Percentiles rank a stretch among this genome's conserved stretches.
phyloP scores from a whole-genome alignment of 768 basidiomycete genomes.

The Lactarius deliciosus region DNA sequence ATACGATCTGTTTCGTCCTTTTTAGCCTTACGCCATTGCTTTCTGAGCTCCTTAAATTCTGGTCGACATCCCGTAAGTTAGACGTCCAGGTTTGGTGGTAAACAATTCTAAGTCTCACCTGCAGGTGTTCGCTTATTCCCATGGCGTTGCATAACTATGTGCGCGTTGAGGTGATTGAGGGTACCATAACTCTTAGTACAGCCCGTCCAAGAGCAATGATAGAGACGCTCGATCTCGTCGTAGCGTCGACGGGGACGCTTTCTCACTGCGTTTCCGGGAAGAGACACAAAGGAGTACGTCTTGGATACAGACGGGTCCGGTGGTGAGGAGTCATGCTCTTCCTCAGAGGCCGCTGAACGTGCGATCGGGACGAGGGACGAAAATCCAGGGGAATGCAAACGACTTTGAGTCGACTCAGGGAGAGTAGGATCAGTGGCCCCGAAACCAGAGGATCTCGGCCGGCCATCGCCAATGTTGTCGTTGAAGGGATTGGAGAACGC shows the following conservation, averaged over 20 bases:
- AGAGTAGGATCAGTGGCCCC: constrained; percentile 23
- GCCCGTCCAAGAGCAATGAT: constrained; percentile 65
- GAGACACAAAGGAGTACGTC: constrained; percentile 79
- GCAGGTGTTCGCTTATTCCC: constrained; percentile 85
- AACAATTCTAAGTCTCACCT: constrained; percentile 53
- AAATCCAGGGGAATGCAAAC: constrained; percentile 22
- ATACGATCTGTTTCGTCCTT: constrained; percentile 52
- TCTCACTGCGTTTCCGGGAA: constrained; percentile 78
- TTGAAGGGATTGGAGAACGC: constrained; percentile 21
- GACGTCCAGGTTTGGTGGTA: constrained; percentile 20
- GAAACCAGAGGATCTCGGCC: constrained; percentile 24
- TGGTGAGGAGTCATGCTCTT: constrained; percentile 27
- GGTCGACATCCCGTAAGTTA: constrained; percentile 30
- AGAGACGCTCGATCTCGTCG: constrained; percentile 95
- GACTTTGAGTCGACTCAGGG: constrained; percentile 11
- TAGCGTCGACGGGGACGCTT: constrained; percentile 84
- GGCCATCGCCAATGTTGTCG: constrained; percentile 14
- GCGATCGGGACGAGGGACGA: constrained; percentile 21
- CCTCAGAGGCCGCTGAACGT: constrained; percentile 30
- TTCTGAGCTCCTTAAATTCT: constrained; percentile 99
- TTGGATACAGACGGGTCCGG: constrained; percentile 41
- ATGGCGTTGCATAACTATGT: constrained; percentile 98
- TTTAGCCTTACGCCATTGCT: constrained; percentile 93
- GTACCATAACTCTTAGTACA: constrained; percentile 88
- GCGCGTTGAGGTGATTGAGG: constrained; percentile 95